phyloP scores from a whole-genome alignment of 305 asterid species.

The Caryopteris hybrid region DNA sequence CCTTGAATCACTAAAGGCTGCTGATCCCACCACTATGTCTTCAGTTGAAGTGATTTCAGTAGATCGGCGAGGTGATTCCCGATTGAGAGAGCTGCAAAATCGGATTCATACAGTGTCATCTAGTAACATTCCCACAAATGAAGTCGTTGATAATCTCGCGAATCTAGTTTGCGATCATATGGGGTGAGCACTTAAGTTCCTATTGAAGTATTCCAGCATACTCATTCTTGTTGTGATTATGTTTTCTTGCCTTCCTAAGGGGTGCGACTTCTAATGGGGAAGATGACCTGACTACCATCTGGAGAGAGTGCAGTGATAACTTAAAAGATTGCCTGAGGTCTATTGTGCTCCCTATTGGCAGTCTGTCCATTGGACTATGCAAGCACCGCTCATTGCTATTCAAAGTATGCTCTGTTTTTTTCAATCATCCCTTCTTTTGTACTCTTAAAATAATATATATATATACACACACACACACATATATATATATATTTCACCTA shows the following conservation, averaged over 20 bases:
- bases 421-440: constrained; percentile 3
- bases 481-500: constrained; percentile 1
- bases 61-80: constrained; percentile 60
- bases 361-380: constrained; percentile 72
- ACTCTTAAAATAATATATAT: not conserved
- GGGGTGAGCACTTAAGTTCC: constrained; percentile 60
- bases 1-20: constrained; percentile 64
- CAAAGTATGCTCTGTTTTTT: constrained; percentile 47
- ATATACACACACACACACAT: too few species aligned
- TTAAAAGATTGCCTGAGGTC: constrained; percentile 75
- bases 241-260: constrained; percentile 42
- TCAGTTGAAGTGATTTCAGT: constrained; percentile 69
- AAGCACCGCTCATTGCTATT: constrained; percentile 81
- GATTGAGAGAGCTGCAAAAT: constrained; percentile 70
- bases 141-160: constrained; percentile 85
- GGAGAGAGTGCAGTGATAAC: constrained; percentile 71
- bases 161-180: constrained; percentile 67
- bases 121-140: constrained; percentile 54
- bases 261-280: constrained; percentile 58
- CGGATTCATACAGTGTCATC: constrained; percentile 50
- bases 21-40: constrained; percentile 49
- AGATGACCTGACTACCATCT: constrained; percentile 49
- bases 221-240: constrained; percentile 22
- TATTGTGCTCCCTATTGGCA: constrained; percentile 76
- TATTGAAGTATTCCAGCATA: constrained; percentile 11